Conservation (phyloP, 345 rosid species). For the Ricinus communis region DNA sequence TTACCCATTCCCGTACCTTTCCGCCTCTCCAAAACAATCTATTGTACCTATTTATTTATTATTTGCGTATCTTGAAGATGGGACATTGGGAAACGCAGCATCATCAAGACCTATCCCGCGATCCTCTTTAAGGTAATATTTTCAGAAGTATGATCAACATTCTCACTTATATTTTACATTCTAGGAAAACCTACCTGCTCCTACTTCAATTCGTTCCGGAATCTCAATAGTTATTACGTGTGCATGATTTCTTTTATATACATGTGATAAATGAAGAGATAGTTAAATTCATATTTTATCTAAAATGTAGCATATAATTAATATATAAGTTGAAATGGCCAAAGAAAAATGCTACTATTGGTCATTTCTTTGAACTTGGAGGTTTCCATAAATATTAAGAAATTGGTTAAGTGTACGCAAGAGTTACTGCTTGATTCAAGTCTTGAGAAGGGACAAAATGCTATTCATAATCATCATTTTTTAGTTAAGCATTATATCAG, state of each 20-base stretch:
- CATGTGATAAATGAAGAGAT: too few species aligned
- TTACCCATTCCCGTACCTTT: neutral
- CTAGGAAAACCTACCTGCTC: conserved; percentile 12
- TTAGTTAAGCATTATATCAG: neutral
- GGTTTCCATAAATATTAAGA: neutral
- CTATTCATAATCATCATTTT: neutral
- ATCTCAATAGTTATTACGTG: too few species aligned
- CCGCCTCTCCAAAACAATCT: neutral
- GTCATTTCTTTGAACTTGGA: neutral
- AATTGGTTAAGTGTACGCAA: neutral
- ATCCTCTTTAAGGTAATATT: neutral
- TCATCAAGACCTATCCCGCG: neutral
- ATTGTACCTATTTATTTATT: too few species aligned
- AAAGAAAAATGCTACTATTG: too few species aligned
- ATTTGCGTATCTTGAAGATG: neutral
- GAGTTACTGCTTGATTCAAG: neutral
- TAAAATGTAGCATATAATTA: too few species aligned
- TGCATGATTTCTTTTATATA: too few species aligned
- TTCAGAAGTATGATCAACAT: neutral
- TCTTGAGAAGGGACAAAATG: neutral
- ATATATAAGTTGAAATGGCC: too few species aligned
- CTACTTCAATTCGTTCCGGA: too few species aligned
- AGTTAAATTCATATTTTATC: too few species aligned
- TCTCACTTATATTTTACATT: too few species aligned
- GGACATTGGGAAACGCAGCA: conserved; percentile 10